Percentiles rank a stretch among this genome's conserved stretches.
Conservation (phyloP, 768 basidiomycete genomes). For the Cystobasidium onofrii region DNA sequence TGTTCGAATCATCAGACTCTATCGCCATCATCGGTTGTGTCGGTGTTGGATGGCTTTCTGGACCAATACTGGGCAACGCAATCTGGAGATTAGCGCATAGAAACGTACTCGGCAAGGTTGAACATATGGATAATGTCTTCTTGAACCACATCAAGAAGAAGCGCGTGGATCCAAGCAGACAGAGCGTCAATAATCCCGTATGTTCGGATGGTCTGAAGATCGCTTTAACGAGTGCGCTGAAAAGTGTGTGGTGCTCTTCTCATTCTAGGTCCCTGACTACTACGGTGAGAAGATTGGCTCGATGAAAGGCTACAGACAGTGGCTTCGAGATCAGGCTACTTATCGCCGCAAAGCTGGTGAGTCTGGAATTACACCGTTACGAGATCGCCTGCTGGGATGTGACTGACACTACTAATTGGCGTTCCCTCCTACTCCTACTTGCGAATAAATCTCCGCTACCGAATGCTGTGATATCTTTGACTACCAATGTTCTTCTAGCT, state of each 20-base stretch:
- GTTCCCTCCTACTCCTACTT: not conserved
- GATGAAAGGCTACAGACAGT: constrained; percentile 44
- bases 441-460: too few relatives aligned
- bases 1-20: constrained; percentile 32
- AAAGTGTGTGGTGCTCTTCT: not conserved
- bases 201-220: not conserved
- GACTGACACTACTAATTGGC: not conserved
- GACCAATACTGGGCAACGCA: constrained; percentile 36
- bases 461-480: not conserved
- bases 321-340: constrained; percentile 45
- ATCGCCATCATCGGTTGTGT: constrained; percentile 38
- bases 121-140: constrained; percentile 36
- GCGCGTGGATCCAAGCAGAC: constrained; percentile 45
- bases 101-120: constrained; percentile 29
- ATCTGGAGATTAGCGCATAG: constrained; percentile 36
- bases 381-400: too few relatives aligned
- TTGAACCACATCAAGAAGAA: constrained; percentile 31
- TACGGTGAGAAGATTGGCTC: constrained; percentile 43
- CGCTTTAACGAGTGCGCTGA: not conserved
- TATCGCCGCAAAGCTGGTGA: constrained; percentile 24
- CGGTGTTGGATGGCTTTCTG: constrained; percentile 39
- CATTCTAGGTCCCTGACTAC: constrained; percentile 18
- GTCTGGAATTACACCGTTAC: too few relatives aligned
- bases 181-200: constrained; percentile 43
- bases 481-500: not conserved